Percentiles rank a stretch among this genome's conserved stretches.
These are phyloP conservation scores for Tillandsia fasciculata DNA, from an alignment of 176 grass and related monocot species.

Conservation along the genomic window DNA sequence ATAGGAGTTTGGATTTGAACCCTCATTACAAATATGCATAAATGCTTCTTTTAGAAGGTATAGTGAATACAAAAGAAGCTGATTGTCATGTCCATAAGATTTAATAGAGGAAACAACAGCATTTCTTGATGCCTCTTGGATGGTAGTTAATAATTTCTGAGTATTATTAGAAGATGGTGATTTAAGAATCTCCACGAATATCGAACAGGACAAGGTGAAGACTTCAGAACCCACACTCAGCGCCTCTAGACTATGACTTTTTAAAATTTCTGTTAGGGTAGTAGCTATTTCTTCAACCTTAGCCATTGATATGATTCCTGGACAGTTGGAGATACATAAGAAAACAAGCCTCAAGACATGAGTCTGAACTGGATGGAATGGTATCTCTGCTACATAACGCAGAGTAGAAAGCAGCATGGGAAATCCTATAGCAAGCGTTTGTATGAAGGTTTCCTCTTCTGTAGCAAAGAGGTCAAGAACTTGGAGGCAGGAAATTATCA, in stretches of 20 bases:
- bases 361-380: slow-evolving; percentile 78
- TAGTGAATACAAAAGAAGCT: slow-evolving; percentile 45
- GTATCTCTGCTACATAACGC: slow-evolving; percentile 74
- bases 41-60: slow-evolving; percentile 71
- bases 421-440: slow-evolving; percentile 69
- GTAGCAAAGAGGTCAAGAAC: slow-evolving; percentile 60
- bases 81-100: slow-evolving; percentile 28
- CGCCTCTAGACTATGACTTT: slow-evolving; percentile 41
- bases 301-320: slow-evolving; percentile 56
- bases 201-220: slow-evolving; percentile 56
- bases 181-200: slow-evolving; percentile 69
- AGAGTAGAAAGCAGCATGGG: slow-evolving; percentile 72
- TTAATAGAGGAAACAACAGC: slow-evolving; percentile 44
- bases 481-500: slow-evolving; percentile 58
- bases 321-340: slow-evolving; percentile 46
- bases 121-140: slow-evolving; percentile 69
- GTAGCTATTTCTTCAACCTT: slow-evolving; percentile 64
- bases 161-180: slow-evolving; percentile 47
- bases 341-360: slow-evolving; percentile 61
- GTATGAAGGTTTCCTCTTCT: slow-evolving; percentile 61
- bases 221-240: slow-evolving; percentile 54
- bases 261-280: slow-evolving; percentile 58
- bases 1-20: slow-evolving; percentile 22
- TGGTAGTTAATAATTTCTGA: slow-evolving; percentile 41
- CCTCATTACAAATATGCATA: slow-evolving; percentile 45